Evolutionary conservation across 495 filamentous ascomycete species (phyloP), one percentile per base, ranked within the genome.

Genomic region (Penicillium canescens): DNA sequence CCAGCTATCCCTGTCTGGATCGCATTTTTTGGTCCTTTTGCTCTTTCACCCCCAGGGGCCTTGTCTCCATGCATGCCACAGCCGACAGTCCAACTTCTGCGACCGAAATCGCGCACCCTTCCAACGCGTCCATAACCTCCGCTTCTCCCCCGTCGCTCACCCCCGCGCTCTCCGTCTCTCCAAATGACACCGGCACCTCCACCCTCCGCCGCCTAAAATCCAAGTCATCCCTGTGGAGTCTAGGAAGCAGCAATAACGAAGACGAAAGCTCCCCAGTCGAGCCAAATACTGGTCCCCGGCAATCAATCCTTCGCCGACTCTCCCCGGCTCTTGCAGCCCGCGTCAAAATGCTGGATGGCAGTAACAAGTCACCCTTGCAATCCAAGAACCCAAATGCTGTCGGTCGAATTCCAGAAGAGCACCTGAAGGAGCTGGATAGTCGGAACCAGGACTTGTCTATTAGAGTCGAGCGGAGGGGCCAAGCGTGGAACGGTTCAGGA

Each of bases 301-400:
- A 70, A 26, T 71, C 67, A 26, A 70, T 78, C 54, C 68, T 77
- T 45, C 73, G 74, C 46, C 71, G 74, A 9, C 55, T 78, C 33
- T 90, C 87, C 24, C 87, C 89, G 38, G 88, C 87, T 20, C 77
- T 92, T 18, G 86, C 88, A 55, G 89, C 87, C 44, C 86, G 89
- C 68, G 82, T 92, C 50, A 90, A 88, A 63, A 78, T 86, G 36
- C 72, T 92, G 39, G 85, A 88, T 62, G 66, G 72, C 75, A 86
- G 68, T 74, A 79, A 52, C 63, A 77, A 70, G 73, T 77, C 33
- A 51, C 67, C 59, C 16, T 74, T 62, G 50, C 69, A 67, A 14
- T 68, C 64, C 20, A 66, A 63, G 42, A 62, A 63, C 44, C 65
- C 69, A 49, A 78, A 80, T 43, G 62, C 77, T 52, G 77, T 91